phyloP scores from a whole-genome alignment of 106 monocot species.

The Iris macrosiphon region DNA sequence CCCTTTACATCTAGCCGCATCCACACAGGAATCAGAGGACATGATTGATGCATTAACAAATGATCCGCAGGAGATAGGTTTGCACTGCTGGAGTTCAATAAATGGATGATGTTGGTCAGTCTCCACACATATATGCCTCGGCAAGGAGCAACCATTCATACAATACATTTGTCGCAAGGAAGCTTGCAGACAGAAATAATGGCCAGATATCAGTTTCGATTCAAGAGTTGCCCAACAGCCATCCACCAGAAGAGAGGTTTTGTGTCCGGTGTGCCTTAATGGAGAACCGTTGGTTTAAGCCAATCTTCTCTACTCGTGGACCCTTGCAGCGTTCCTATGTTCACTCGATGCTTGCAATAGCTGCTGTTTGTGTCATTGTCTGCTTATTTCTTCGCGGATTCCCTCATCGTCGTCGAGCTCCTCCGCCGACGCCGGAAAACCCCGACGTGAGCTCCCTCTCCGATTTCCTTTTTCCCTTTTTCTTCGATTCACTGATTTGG shows the following conservation, averaged over 20 bases:
- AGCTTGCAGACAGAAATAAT: conserved; percentile 27
- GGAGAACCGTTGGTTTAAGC: neutral
- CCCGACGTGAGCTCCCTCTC: too few species aligned
- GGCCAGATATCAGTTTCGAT: conserved; percentile 29
- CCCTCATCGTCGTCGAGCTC: too few species aligned
- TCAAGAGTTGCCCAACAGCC: conserved; percentile 6
- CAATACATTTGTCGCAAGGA: conserved; percentile 29
- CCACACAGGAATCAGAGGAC: conserved; percentile 59
- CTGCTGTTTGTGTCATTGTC: conserved; percentile 82
- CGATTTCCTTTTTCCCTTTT: too few species aligned
- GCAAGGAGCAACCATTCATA: conserved; percentile 32
- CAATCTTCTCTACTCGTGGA: conserved; percentile 1
- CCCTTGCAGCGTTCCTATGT: conserved; percentile 42
- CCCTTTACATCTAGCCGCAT: conserved; percentile 89
- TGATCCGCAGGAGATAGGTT: conserved; percentile 79
- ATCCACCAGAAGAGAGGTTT: conserved; percentile 1
- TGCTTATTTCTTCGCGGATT: conserved; percentile 49
- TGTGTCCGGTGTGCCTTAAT: conserved; percentile 36
- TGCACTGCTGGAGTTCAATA: conserved; percentile 30
- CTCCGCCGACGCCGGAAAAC: too few species aligned
- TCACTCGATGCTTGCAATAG: conserved; percentile 54
- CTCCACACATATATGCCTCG: conserved; percentile 31
- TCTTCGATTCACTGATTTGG: too few species aligned
- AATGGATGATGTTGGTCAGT: conserved; percentile 27
- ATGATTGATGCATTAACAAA: conserved; percentile 73